Conservation (phyloP, 2,329 filamentous ascomycete species). For the Davidsoniella eucalypti region DNA sequence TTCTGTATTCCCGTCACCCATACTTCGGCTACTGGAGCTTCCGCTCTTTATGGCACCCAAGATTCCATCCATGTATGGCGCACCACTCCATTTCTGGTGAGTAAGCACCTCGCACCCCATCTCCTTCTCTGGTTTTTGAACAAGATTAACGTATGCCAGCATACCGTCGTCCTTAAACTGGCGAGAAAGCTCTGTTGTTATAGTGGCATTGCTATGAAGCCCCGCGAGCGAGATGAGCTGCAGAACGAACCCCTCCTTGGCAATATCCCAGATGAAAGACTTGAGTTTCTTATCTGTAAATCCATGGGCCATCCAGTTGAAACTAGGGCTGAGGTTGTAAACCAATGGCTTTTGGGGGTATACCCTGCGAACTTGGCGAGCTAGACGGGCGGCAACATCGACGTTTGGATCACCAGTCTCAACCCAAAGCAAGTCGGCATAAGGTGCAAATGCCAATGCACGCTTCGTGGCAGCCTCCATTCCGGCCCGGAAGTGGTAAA, state of each 20-base stretch:
- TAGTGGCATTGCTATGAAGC: slow-evolving; percentile 47
- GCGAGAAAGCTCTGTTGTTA: slow-evolving; percentile 57
- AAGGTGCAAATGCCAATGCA: slow-evolving; percentile 78
- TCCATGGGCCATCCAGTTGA: slow-evolving; percentile 97
- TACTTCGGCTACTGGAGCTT: slow-evolving; percentile 75
- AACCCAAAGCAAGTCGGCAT: slow-evolving; percentile 90
- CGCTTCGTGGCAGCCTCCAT: slow-evolving; percentile 82
- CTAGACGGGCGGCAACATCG: slow-evolving; percentile 57
- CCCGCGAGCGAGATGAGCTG: slow-evolving; percentile 53
- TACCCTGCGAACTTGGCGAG: slow-evolving; percentile 51
- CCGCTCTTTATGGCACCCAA: slow-evolving; percentile 81
- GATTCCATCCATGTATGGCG: slow-evolving; percentile 69
- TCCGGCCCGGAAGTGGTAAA: slow-evolving; percentile 77
- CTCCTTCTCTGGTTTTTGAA: slow-evolving; percentile 83
- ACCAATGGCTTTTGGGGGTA: slow-evolving; percentile 76
- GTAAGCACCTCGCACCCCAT: slow-evolving; percentile 82
- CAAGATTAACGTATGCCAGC: slow-evolving; percentile 89
- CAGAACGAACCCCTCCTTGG: slow-evolving; percentile 63
- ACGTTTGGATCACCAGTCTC: slow-evolving; percentile 87
- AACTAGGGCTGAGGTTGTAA: slow-evolving; percentile 90
- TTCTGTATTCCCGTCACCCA: slow-evolving; percentile 92
- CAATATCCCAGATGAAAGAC: slow-evolving; percentile 93
- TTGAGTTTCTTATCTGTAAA: slow-evolving; percentile 70
- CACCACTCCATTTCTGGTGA: slow-evolving; percentile 72
- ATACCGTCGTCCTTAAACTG: slow-evolving; percentile 84